Conservation (phyloP, 2,329 filamentous ascomycete species). For the Diaporthe destruens region DNA sequence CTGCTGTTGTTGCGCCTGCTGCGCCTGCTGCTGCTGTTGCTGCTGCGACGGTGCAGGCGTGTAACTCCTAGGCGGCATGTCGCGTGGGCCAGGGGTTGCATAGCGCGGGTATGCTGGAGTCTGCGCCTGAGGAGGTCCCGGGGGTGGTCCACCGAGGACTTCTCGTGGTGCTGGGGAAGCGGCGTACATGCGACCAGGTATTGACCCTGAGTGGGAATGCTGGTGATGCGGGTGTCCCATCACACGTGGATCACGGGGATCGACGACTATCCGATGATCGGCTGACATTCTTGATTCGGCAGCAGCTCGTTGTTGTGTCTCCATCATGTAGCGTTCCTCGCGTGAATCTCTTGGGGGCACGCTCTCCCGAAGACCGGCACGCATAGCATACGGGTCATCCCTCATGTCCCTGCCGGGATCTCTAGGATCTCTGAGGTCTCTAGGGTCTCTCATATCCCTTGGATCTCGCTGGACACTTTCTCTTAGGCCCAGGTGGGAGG, state of each 20-base stretch:
- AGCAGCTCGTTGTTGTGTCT: conserved; percentile 34
- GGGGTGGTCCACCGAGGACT: conserved; percentile 35
- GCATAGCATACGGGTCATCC: conserved; percentile 39
- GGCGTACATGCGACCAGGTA: conserved; percentile 33
- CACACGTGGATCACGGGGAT: conserved; percentile 38
- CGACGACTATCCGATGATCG: conserved; percentile 38
- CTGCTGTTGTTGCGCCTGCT: neutral
- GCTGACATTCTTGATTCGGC: conserved; percentile 38
- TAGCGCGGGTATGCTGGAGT: conserved; percentile 36
- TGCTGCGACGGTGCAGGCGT: conserved; percentile 37
- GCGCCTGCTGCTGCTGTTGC: neutral
- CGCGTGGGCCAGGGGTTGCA: conserved; percentile 38
- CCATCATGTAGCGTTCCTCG: conserved; percentile 41
- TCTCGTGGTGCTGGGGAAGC: conserved; percentile 38
- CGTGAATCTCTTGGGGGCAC: conserved; percentile 26
- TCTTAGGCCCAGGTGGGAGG: conserved; percentile 45
- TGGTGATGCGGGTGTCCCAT: conserved; percentile 40
- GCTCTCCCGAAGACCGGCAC: conserved; percentile 32
- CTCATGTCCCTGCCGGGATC: conserved; percentile 16
- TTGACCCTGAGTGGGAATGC: conserved; percentile 40
- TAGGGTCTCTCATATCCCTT: conserved; percentile 7
- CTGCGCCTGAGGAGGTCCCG: conserved; percentile 37
- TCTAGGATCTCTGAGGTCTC: too few relatives aligned
- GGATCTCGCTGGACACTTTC: conserved; percentile 38
- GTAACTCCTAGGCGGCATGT: conserved; percentile 37